Evolutionary conservation across 768 basidiomycete genomes (phyloP).

Genomic region (Dioszegia aurantiaca): DNA sequence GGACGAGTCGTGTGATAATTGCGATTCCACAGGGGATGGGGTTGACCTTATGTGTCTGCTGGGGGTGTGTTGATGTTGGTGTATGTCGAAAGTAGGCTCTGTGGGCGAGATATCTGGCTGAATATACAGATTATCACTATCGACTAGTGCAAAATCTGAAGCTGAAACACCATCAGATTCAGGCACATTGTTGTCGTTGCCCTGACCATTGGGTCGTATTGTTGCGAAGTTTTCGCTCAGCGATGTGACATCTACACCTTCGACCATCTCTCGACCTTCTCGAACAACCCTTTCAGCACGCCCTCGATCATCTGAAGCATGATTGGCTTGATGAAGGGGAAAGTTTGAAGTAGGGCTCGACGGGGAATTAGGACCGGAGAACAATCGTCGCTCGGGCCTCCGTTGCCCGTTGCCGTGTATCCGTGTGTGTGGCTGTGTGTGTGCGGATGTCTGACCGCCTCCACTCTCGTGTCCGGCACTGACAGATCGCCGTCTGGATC

Average conservation of each 20-base stretch:
- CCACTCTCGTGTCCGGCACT: not conserved
- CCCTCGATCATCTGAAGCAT: no score
- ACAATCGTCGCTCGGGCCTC: not conserved
- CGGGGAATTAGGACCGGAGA: slow-evolving; percentile 6
- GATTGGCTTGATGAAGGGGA: not conserved
- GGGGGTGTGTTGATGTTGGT: not conserved
- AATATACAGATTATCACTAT: not conserved
- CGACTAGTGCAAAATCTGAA: not conserved
- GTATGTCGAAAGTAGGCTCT: slow-evolving; percentile 1
- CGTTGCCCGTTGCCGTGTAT: not conserved
- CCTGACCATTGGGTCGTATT: not conserved
- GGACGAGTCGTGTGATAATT: no score
- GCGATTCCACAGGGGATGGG: not conserved
- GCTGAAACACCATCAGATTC: slow-evolving; percentile 8
- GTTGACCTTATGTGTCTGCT: not conserved
- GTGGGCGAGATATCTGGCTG: not conserved
- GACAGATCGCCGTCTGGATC: no score
- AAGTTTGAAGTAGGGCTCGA: not conserved
- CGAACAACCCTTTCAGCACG: no score
- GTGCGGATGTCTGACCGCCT: not conserved
- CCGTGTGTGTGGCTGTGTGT: not conserved
- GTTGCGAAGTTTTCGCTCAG: no score
- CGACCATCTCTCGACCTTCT: no score
- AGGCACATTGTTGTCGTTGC: slow-evolving; percentile 5
- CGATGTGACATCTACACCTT: no score